Evolutionary conservation across 2,329 filamentous ascomycete genomes (phyloP), one percentile per base, ranked within the genome.

Genomic region (Exophiala bonariae): DNA sequence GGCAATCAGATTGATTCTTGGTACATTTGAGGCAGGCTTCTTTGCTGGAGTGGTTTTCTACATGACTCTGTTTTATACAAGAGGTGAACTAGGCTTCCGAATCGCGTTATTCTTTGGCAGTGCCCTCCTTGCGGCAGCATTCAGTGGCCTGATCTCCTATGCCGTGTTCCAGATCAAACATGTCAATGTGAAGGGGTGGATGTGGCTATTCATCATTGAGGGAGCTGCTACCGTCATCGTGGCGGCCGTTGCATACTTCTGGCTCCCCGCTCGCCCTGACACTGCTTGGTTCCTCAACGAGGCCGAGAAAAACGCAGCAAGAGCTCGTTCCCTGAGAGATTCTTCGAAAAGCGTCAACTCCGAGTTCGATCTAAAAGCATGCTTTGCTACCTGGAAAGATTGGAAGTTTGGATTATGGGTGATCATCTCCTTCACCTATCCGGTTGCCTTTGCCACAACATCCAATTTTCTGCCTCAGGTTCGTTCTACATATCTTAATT

Each of bases 21-120:
- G 89, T 10, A 19, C 14, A 18, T 37, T 37, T 19, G 35, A 37
- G 20, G 35, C 35, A 6, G 35, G 35, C 4, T 37, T 37, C 35
- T 37, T 19, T 17, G 22, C 22, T 18, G 39, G 31, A 32, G 26
- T 46, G 18, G 41, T 51, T 32, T 54, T 50, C 41, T 54, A 51
- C 52, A 80, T 42, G 22, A 19, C 31, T 76, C 54, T 50, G 2
- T 89, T 89, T 64, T 89, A 89, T 63, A 79, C 83, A 13, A 78
- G 86, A 44, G 81, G 80, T 26, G 86, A 89, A 62, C 75, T 89
- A 2, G 85, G 85, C 4, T 74, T 85, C 7, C 79, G 86, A 2
- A 72, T 89, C 1, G 85, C 85, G 28, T 70, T 89, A 49, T 89
- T 89, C 69, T 91, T 90, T 58, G 87, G 86, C 0, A 86, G 85